These are phyloP conservation scores for Macrocybe gigantea DNA, from an alignment of 768 basidiomycete species.

Conservation along the genomic window DNA sequence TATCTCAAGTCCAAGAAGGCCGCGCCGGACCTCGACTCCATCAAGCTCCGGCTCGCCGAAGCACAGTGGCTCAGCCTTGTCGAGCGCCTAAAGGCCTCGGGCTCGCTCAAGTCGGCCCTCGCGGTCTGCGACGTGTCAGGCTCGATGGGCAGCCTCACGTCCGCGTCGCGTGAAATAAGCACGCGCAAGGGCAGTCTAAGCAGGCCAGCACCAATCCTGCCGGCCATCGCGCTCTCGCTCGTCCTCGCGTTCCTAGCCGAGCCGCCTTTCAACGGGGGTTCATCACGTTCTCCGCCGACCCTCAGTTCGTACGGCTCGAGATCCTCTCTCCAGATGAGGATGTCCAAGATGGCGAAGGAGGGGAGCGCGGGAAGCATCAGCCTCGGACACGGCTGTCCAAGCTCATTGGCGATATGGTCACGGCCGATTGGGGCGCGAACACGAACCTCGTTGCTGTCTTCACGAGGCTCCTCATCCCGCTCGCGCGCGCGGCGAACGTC, in stretches of 20 bases:
- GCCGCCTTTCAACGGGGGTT: slow-evolving; percentile 62
- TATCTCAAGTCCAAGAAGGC: slow-evolving; percentile 18
- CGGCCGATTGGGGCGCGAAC: slow-evolving; percentile 45
- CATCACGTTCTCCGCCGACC: slow-evolving; percentile 59
- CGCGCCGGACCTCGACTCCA: slow-evolving; percentile 23
- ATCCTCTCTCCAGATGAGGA: slow-evolving; percentile 9
- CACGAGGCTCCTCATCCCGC: slow-evolving; percentile 52
- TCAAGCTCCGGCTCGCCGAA: slow-evolving; percentile 42
- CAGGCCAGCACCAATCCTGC: slow-evolving; percentile 40
- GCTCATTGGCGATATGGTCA: slow-evolving; percentile 30
- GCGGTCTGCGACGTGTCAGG: slow-evolving; percentile 74
- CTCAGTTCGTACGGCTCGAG: slow-evolving; percentile 46
- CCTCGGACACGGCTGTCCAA: slow-evolving; percentile 24
- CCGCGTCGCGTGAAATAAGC: slow-evolving; percentile 4
- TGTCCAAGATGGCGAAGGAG: no score
- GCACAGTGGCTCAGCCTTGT: slow-evolving; percentile 66
- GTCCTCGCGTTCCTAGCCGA: slow-evolving; percentile 55
- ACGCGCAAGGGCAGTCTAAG: no score
- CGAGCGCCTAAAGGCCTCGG: slow-evolving; percentile 42
- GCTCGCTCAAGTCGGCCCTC: slow-evolving; percentile 53
- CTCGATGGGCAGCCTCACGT: slow-evolving; percentile 48
- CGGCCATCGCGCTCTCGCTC: slow-evolving; percentile 61
- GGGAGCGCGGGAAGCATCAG: no score
- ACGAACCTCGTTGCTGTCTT: slow-evolving; percentile 63
- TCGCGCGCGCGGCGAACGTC: slow-evolving; percentile 52